phyloP scores from a whole-genome alignment of 306 rosid species.

The Erythrophleum fordii region DNA sequence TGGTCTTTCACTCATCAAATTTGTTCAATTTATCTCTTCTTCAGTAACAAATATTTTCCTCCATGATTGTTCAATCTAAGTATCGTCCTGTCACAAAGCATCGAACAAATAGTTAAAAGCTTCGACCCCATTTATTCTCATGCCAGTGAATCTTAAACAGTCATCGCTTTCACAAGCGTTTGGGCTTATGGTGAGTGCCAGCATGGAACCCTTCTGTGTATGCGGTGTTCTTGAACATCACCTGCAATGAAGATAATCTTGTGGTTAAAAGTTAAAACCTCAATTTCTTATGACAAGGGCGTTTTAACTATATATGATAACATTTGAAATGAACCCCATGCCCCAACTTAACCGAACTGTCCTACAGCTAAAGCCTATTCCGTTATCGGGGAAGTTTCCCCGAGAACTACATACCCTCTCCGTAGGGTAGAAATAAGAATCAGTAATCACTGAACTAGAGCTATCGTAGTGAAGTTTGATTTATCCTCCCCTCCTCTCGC shows the following conservation, averaged over 20 bases:
- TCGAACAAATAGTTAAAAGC: conserved; percentile 18
- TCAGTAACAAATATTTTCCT: conserved; percentile 18
- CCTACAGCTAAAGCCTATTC: no score
- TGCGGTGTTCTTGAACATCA: conserved; percentile 77
- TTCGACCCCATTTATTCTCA: background rate
- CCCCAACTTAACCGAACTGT: no score
- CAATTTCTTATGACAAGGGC: conserved; percentile 2
- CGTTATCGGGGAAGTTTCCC: no score
- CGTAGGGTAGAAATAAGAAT: no score
- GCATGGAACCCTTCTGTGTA: conserved; percentile 94
- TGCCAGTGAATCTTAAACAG: conserved; percentile 11
- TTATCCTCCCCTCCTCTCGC: no score
- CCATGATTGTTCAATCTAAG: conserved; percentile 27
- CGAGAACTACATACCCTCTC: no score
- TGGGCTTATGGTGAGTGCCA: conserved; percentile 58
- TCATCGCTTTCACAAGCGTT: conserved; percentile 36
- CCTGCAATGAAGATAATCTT: conserved; percentile 50
- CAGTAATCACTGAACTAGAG: no score
- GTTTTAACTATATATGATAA: background rate
- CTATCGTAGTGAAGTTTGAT: no score
- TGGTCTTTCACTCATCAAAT: conserved; percentile 16
- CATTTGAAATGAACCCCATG: background rate
- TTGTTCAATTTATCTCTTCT: background rate
- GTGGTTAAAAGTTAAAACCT: conserved; percentile 21
- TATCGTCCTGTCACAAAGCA: conserved; percentile 18